Evolutionary conservation across 83 land plant genomes (phyloP), one percentile per base, ranked within the genome.

Genomic region (Isoetes engelmannii): DNA sequence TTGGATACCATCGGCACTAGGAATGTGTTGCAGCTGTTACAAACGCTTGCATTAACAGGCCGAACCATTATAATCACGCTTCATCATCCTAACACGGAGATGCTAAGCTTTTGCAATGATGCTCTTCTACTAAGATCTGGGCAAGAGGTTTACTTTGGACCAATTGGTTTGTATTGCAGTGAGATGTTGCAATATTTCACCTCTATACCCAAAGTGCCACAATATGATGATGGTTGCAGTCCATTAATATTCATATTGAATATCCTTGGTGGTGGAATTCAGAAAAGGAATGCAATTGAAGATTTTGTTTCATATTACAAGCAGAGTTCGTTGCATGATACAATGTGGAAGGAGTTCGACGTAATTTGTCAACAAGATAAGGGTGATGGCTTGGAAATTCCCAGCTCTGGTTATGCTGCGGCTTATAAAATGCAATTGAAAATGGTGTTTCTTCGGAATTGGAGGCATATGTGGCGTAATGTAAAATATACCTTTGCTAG

Each of bases 121-220:
- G 80, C 68, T 28, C 64, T 77, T 20, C 66, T 77, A 6, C 65
- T 77, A 41, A 72, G 63, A 19, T 15, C 43, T 44, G 71, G 68
- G 15, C 76, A 76, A 19, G 51, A 77, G 19, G 80, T 68, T 37
- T 77, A 77, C 70, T 77, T 77, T 53, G 80, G 80, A 28, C 69
- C 75, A 46, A 50, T 65, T 44, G 79, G 79, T 47, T 71, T 48
- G 49, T 67, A 72, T 60, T 66, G 66, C 65, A 57, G 65, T 13
- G 48, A 63, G 19, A 10, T 77, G 13, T 53, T 77, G 9, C 59
- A 45, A 0, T 77, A 77, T 55, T 77, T 72, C 57, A 15, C 15
- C 4, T 56, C 71, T 4, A 72, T 72, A 21, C 71, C 71, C 10
- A 72, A 61, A 20, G 55, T 50, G 55, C 76, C 80, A 10, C 17